A percentile compares a stretch with the other conserved stretches of the same genome.
These are phyloP conservation scores for Aphanomyces stellatus DNA, from an alignment of 352 stramenopile genomes.

Conservation along the genomic window DNA sequence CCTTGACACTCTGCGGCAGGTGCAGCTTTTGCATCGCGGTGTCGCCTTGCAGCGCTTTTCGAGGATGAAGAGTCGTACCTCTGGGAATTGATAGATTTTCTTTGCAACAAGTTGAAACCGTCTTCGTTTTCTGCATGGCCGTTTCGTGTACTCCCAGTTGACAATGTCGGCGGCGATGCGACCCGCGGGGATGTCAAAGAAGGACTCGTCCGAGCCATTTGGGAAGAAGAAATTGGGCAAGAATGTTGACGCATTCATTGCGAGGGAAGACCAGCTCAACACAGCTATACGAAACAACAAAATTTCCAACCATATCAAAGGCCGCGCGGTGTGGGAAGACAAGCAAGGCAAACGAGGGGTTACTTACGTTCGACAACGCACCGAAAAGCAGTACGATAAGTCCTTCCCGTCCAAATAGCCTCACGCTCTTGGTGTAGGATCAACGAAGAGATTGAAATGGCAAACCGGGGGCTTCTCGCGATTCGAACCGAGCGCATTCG, in stretches of 20 bases:
- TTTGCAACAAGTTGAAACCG: neutral
- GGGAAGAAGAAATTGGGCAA: conserved; percentile 37
- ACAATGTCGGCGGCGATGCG: conserved; percentile 14
- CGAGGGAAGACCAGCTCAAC: conserved; percentile 60
- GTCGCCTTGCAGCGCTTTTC: too few species aligned
- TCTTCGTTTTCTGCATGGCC: too few species aligned
- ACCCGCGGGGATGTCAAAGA: conserved; percentile 15
- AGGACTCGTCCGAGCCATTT: conserved; percentile 12
- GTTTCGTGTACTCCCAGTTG: too few species aligned
- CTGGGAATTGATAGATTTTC: neutral
- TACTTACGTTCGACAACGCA: conserved; percentile 38
- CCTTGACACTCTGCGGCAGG: neutral
- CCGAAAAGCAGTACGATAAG: conserved; percentile 42
- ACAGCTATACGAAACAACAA: conserved; percentile 49
- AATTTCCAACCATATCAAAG: conserved; percentile 38
- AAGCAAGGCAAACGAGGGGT: conserved; percentile 54
- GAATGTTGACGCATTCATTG: conserved; percentile 72
- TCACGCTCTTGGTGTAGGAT: conserved; percentile 27
- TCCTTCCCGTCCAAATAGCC: neutral
- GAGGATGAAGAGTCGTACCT: neutral
- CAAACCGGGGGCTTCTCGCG: conserved; percentile 62
- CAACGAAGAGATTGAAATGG: conserved; percentile 58
- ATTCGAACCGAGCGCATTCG: conserved; percentile 56
- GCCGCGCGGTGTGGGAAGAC: conserved; percentile 58
- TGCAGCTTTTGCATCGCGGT: conserved; percentile 9